phyloP scores from a whole-genome alignment of 306 rosid genomes.

The Quercus variabilis region DNA sequence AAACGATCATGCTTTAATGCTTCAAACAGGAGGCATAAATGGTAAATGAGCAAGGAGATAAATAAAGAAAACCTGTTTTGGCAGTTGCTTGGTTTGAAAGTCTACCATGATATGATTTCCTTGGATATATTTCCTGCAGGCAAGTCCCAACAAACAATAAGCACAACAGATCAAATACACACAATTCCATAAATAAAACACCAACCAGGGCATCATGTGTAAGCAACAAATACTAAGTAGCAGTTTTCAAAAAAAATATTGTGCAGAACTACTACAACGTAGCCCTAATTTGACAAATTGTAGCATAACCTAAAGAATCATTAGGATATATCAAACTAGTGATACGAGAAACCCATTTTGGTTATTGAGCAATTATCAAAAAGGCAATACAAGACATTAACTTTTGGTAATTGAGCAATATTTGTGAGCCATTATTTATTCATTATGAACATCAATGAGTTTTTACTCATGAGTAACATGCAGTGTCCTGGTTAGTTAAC shows the following conservation, averaged over 20 bases:
- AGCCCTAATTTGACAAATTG: background rate
- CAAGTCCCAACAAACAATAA: background rate
- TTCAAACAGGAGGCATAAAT: background rate
- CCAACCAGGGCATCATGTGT: background rate
- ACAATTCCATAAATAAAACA: background rate
- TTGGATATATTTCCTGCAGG: slow-evolving; percentile 25
- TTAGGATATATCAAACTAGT: background rate
- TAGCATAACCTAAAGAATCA: background rate
- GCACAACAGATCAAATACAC: background rate
- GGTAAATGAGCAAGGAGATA: background rate
- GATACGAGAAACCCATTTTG: background rate
- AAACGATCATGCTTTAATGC: background rate
- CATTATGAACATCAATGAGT: background rate
- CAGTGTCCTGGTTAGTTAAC: background rate
- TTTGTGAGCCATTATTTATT: background rate
- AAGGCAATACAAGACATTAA: background rate
- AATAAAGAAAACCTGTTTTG: slow-evolving; percentile 44
- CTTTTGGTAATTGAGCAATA: background rate
- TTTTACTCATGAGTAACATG: background rate
- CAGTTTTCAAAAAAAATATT: background rate
- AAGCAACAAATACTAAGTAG: background rate
- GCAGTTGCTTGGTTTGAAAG: slow-evolving; percentile 26
- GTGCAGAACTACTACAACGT: background rate
- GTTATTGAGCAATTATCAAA: background rate
- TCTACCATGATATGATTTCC: slow-evolving; percentile 20